phyloP scores from a whole-genome alignment of 495 filamentous ascomycete genomes.

The Penicillium odoratum region DNA sequence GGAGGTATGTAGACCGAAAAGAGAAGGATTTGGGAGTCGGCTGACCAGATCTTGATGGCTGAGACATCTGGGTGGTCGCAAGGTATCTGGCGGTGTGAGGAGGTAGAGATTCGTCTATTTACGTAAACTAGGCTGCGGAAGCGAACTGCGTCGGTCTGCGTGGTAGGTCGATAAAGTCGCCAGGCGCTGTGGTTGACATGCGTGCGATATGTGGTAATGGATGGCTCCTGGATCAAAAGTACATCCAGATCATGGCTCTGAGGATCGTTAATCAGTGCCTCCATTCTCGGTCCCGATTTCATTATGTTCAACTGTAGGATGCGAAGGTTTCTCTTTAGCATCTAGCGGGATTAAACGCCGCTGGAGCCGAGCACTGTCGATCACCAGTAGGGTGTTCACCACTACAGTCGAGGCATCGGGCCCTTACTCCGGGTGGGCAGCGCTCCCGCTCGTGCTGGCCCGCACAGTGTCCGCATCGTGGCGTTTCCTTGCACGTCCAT shows the following conservation, averaged over 20 bases:
- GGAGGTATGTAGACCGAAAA: slow-evolving; percentile 26
- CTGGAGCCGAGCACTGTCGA: slow-evolving; percentile 12
- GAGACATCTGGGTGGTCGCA: slow-evolving; percentile 28
- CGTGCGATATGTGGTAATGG: slow-evolving; percentile 22
- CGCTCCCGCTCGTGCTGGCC: slow-evolving; percentile 21
- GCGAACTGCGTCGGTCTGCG: slow-evolving; percentile 8
- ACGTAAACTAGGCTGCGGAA: slow-evolving; percentile 29
- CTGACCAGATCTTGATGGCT: slow-evolving; percentile 27
- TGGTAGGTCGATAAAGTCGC: slow-evolving; percentile 27
- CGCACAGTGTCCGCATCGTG: slow-evolving; percentile 26
- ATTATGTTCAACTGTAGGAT: slow-evolving; percentile 31
- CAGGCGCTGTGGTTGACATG: slow-evolving; percentile 31
- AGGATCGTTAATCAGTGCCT: slow-evolving; percentile 33
- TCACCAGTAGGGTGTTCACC: slow-evolving; percentile 25
- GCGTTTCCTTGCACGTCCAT: slow-evolving; percentile 32
- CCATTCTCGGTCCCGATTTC: slow-evolving; percentile 28
- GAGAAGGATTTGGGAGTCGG: slow-evolving; percentile 24
- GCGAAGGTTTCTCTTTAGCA: slow-evolving; percentile 26
- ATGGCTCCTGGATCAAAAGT: slow-evolving; percentile 30
- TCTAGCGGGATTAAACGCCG: slow-evolving; percentile 10
- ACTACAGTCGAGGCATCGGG: slow-evolving; percentile 24
- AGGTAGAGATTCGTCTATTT: slow-evolving; percentile 25
- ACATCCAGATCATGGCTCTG: slow-evolving; percentile 28
- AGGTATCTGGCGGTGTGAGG: slow-evolving; percentile 22
- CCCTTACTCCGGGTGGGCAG: slow-evolving; percentile 23